These are phyloP conservation scores for Triglochin maritima DNA, from an alignment of 106 monocot genomes.

Conservation along the genomic window DNA sequence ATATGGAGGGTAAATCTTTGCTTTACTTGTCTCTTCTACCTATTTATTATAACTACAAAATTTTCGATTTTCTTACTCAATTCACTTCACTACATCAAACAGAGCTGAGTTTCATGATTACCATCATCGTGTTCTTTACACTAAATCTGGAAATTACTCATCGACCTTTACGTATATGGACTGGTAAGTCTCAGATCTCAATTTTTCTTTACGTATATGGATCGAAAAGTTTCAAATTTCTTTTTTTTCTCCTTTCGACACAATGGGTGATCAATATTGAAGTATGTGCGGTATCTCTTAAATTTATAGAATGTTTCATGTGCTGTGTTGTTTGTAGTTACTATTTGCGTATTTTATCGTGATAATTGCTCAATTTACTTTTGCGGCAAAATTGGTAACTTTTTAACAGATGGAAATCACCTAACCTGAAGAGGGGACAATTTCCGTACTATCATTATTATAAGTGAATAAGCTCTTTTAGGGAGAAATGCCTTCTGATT, in stretches of 20 bases:
- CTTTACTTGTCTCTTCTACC: background rate
- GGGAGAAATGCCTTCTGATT: background rate
- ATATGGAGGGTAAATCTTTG: slow-evolving; percentile 68
- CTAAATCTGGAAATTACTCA: slow-evolving; percentile 71
- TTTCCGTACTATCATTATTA: background rate
- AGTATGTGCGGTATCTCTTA: background rate
- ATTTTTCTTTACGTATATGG: background rate
- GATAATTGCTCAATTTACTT: background rate
- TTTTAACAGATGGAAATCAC: background rate
- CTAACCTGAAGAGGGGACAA: background rate
- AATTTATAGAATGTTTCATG: background rate
- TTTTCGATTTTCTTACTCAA: background rate
- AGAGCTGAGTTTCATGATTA: slow-evolving; percentile 81
- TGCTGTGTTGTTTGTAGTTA: background rate
- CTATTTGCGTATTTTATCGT: background rate
- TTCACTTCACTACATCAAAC: background rate
- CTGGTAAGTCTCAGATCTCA: slow-evolving; percentile 20
- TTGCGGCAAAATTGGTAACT: no score
- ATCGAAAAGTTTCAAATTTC: background rate
- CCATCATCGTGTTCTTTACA: slow-evolving; percentile 81
- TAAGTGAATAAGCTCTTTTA: background rate
- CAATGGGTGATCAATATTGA: background rate
- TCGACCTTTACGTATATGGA: slow-evolving; percentile 80
- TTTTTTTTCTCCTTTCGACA: background rate
- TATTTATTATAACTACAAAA: background rate